Percentiles rank a stretch among this genome's conserved stretches.
Evolutionary conservation across 1,139 yeast genomes (phyloP).

Genomic region (Protomyces lactucae-debilis): DNA sequence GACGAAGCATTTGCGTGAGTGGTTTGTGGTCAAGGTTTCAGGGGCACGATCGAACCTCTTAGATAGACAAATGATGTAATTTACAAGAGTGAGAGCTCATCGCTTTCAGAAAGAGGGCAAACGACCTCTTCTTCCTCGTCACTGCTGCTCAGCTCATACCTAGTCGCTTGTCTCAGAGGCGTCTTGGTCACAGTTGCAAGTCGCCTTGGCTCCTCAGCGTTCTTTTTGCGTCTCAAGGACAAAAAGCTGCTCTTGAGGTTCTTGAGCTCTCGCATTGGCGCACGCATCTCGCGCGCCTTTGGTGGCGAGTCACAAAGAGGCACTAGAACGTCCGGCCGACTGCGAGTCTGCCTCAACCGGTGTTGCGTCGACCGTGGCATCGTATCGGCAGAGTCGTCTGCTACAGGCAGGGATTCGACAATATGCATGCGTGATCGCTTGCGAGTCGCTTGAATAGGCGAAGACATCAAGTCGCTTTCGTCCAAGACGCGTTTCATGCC

Average conservation of each 20-base stretch:
- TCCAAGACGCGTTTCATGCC: background rate
- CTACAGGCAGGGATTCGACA: background rate
- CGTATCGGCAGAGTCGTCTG: background rate
- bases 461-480: background rate
- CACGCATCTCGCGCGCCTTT: background rate
- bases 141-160: background rate
- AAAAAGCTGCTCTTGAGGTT: constrained; percentile 6
- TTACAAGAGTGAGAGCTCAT: constrained; percentile 8
- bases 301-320: background rate
- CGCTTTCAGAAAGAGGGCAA: background rate
- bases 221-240: background rate
- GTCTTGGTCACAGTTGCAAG: background rate
- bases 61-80: too few relatives aligned
- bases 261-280: constrained; percentile 12
- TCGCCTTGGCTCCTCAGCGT: background rate
- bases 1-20: background rate
- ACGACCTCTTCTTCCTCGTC: background rate
- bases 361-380: background rate
- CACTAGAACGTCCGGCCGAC: background rate
- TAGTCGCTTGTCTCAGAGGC: background rate
- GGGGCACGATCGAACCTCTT: background rate
- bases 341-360: background rate
- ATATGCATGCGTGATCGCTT: background rate
- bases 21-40: background rate
- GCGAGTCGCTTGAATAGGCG: background rate